Percentiles rank a stretch among this genome's conserved stretches.
Evolutionary conservation across 2,329 filamentous ascomycete species (phyloP).

Genomic region (Microdochium paspali): DNA sequence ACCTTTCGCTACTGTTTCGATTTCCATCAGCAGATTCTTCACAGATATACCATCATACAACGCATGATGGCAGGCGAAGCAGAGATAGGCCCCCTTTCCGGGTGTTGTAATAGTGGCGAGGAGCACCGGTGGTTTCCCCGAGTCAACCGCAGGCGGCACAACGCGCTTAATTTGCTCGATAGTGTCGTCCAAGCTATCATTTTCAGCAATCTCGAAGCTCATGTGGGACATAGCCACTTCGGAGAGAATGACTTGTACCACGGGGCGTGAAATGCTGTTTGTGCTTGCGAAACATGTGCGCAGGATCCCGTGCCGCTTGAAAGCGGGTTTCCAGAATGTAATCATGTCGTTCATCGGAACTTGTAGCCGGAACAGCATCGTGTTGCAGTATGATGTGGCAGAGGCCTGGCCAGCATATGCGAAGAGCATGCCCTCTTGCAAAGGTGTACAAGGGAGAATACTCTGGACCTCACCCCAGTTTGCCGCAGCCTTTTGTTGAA

Average conservation of each 20-base stretch:
- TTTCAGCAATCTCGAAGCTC: conserved; percentile 13
- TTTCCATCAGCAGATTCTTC: conserved; percentile 56
- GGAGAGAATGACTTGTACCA: conserved; percentile 61
- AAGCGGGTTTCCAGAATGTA: conserved; percentile 52
- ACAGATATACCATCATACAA: conserved; percentile 82
- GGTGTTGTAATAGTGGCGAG: conserved; percentile 28
- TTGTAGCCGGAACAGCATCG: conserved; percentile 52
- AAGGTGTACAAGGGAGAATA: conserved; percentile 72
- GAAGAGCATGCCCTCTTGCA: conserved; percentile 83
- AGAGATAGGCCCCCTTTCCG: conserved; percentile 26
- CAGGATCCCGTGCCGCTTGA: conserved; percentile 63
- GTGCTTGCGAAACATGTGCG: conserved; percentile 68
- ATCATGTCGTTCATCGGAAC: conserved; percentile 40
- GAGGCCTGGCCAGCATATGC: conserved; percentile 24
- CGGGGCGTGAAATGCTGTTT: conserved; percentile 47
- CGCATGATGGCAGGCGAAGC: conserved; percentile 62
- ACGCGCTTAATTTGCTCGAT: conserved; percentile 24
- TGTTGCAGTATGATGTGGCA: conserved; percentile 60
- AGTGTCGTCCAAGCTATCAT: conserved; percentile 9
- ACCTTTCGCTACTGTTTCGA: conserved; percentile 49
- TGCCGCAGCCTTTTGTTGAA: conserved; percentile 21
- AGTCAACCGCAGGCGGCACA: conserved; percentile 32
- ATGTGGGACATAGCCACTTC: conserved; percentile 31
- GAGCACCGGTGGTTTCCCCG: conserved; percentile 32
- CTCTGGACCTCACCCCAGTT: conserved; percentile 30